phyloP scores from a whole-genome alignment of 2,329 filamentous ascomycete species.

The Daldinia sp. region DNA sequence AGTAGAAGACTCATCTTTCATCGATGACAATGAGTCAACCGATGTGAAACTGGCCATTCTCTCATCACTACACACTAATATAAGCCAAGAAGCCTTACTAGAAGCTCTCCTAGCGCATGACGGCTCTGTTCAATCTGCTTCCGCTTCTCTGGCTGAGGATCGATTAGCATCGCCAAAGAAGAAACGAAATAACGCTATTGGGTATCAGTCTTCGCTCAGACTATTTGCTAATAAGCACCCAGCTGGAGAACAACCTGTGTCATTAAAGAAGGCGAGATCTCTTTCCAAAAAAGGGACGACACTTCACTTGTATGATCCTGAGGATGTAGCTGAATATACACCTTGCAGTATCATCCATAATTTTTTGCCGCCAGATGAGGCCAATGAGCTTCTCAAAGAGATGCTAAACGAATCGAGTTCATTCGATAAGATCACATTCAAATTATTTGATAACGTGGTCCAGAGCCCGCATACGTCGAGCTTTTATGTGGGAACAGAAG shows the following conservation, averaged over 20 bases:
- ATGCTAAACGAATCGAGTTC: conserved; percentile 78
- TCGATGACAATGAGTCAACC: conserved; percentile 78
- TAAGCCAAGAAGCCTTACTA: conserved; percentile 75
- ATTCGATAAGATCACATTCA: conserved; percentile 80
- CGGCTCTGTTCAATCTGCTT: conserved; percentile 78
- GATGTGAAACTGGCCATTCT: conserved; percentile 90
- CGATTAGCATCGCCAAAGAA: conserved; percentile 52
- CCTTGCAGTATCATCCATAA: conserved; percentile 95
- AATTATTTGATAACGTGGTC: conserved; percentile 89
- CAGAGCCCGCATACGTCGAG: conserved; percentile 85
- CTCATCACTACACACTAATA: conserved; percentile 76
- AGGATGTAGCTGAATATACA: conserved; percentile 84
- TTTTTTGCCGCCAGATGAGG: conserved; percentile 79
- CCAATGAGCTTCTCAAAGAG: conserved; percentile 80
- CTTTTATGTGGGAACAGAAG: conserved; percentile 82
- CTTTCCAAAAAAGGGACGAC: conserved; percentile 84
- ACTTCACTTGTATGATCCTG: conserved; percentile 83
- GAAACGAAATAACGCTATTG: conserved; percentile 52
- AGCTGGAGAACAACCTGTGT: conserved; percentile 27
- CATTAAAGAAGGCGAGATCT: conserved; percentile 60
- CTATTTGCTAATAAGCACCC: conserved; percentile 57
- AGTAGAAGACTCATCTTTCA: conserved; percentile 26
- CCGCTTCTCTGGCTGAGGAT: conserved; percentile 62
- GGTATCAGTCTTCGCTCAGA: conserved; percentile 73
- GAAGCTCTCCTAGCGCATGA: conserved; percentile 83